Base-by-base conservation (phyloP, 1,139 yeast species). In the Geotrichum carabidarum region DNA sequence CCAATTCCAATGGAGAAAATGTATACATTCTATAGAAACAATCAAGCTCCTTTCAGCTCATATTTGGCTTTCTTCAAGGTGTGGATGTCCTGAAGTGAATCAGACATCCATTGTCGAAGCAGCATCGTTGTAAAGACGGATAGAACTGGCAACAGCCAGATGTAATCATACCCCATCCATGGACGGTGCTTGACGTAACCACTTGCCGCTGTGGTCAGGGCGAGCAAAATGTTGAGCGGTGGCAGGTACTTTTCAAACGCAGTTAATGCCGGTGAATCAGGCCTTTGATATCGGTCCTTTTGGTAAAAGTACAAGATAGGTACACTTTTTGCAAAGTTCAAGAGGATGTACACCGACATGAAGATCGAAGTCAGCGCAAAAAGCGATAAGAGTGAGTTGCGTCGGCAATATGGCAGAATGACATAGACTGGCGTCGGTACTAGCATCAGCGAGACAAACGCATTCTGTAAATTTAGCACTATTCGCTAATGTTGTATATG, bases 361-460 rank as follows among this genome's bases (percentile, higher is more conserved):
- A 59, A 58, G 4, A 65, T 59, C 31, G 70, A 60, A 2, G 63
- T 38, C 15, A 70, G 58, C 11, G 71, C 58, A 37, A 68, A 48
- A 17, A 71, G 57, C n/a, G 72, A 65, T 8, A 69, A 63, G 37
- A 59, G 44, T 1, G 71, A 59, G 54, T 67, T 65, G 43, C 57
- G 55, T 14, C 72, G 62, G 56, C 70, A 67, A 54, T 68, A 68
- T 0, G 68, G 67, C 12, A 67, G 57, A 8, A 65, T 17, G 12
- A 71, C 54, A 50, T 55, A 69, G 9, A 64, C 50, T 2, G 74
- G 73, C 6, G 72, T 63, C 8, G 73, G 73, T n/a, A 67, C 46
- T 27, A 68, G 59, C 54, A 67, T 59, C 40, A 68, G 56, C 1
- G 61, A 54, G 0, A 62, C 55, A 54, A 65, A 65, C 2, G 65